Evolutionary conservation across 2,329 filamentous ascomycete genomes (phyloP).

Genomic region (Aspergillus fumigatiaffinis): DNA sequence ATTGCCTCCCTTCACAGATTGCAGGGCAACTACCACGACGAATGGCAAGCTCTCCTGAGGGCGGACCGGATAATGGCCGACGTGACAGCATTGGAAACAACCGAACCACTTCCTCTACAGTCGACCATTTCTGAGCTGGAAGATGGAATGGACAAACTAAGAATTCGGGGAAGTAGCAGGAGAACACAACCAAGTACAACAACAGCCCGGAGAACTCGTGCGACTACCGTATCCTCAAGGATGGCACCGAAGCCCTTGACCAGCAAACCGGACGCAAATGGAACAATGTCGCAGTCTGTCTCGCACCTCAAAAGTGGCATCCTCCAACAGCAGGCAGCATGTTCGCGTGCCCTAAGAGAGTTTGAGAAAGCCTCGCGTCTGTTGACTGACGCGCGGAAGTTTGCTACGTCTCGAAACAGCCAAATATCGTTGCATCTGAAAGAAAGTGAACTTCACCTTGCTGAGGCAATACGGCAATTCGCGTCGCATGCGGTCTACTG

Average conservation of each 20-base stretch:
- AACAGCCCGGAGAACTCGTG: constrained; percentile 28
- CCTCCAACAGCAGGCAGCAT: constrained; percentile 49
- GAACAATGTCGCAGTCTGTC: constrained; percentile 36
- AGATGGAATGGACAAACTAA: constrained; percentile 41
- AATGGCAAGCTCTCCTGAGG: constrained; percentile 47
- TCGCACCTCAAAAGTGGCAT: constrained; percentile 47
- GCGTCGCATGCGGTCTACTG: constrained; percentile 79
- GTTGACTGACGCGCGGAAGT: constrained; percentile 40
- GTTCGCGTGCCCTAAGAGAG: constrained; percentile 42
- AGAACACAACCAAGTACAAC: constrained; percentile 21
- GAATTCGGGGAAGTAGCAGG: constrained; percentile 28
- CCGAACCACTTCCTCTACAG: constrained; percentile 24
- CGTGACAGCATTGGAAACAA: constrained; percentile 34
- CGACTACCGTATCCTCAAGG: constrained; percentile 22
- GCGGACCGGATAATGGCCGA: constrained; percentile 44
- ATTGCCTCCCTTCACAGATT: constrained; percentile 45
- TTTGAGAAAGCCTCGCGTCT: constrained; percentile 57
- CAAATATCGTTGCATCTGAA: constrained; percentile 52
- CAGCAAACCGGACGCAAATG: constrained; percentile 13
- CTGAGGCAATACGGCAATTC: constrained; percentile 51
- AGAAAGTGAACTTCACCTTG: constrained; percentile 35
- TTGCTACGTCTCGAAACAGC: constrained; percentile 50
- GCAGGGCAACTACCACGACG: constrained; percentile 46
- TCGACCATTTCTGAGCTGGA: constrained; percentile 34
- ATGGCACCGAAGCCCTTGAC: constrained; percentile 18